These are phyloP conservation scores for Pistacia vera DNA, from an alignment of 345 rosid genomes.

Conservation along the genomic window DNA sequence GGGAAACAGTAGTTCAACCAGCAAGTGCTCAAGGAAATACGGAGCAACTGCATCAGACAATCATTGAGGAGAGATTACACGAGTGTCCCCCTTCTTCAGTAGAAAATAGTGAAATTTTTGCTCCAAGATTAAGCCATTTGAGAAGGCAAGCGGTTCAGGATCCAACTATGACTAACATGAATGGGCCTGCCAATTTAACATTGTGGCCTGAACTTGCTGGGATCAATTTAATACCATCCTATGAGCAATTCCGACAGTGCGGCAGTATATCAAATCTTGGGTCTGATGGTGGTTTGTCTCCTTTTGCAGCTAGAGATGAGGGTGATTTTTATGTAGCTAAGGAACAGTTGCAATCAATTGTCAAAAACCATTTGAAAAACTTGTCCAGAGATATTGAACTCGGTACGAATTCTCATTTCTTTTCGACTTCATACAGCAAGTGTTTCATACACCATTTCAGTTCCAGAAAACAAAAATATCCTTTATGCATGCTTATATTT, in stretches of 20 bases:
- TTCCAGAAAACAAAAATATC: background rate
- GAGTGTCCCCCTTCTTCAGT: slow-evolving; percentile 39
- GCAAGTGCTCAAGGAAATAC: slow-evolving; percentile 34
- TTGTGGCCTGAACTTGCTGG: slow-evolving; percentile 53
- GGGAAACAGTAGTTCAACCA: slow-evolving; percentile 50
- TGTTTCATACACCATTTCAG: background rate
- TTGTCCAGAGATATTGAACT: slow-evolving; percentile 58
- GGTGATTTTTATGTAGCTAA: slow-evolving; percentile 41
- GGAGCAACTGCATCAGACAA: slow-evolving; percentile 29
- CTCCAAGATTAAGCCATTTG: slow-evolving; percentile 39
- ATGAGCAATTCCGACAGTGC: slow-evolving; percentile 41
- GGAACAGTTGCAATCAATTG: slow-evolving; percentile 76
- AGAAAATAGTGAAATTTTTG: slow-evolving; percentile 41
- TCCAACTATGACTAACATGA: slow-evolving; percentile 27
- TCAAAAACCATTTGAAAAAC: slow-evolving; percentile 67
- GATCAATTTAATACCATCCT: slow-evolving; percentile 34
- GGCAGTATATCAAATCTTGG: slow-evolving; percentile 46
- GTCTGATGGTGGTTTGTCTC: slow-evolving; percentile 33
- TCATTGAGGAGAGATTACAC: slow-evolving; percentile 46
- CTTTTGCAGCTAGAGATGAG: slow-evolving; percentile 37
- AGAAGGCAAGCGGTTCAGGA: slow-evolving; percentile 48
- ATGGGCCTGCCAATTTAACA: slow-evolving; percentile 42
- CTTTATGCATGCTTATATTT: background rate
- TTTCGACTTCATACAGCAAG: slow-evolving; percentile 11
- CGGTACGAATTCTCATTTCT: slow-evolving; percentile 48